Percentiles rank a stretch among this genome's conserved stretches.
phyloP scores from a whole-genome alignment of 495 filamentous ascomycete species.

The Thozetella sp. region DNA sequence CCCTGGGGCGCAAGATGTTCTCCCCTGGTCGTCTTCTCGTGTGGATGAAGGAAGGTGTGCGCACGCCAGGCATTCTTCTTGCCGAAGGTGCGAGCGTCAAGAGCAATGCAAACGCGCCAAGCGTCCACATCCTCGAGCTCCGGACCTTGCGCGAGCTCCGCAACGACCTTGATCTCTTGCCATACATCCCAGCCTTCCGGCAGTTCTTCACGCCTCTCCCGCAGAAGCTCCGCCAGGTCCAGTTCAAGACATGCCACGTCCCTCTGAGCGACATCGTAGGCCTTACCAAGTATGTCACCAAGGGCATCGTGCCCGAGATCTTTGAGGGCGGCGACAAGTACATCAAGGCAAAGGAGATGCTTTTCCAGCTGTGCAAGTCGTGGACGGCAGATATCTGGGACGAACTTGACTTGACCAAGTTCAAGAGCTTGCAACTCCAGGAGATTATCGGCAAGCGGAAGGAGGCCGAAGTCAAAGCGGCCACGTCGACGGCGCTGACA shows the following conservation, averaged over 20 bases:
- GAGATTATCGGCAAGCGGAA: conserved; percentile 71
- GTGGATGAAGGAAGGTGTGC: conserved; percentile 67
- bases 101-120: conserved; percentile 59
- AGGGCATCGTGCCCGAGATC: conserved; percentile 57
- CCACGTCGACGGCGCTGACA: conserved; percentile 57
- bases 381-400: conserved; percentile 80
- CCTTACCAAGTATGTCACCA: conserved; percentile 73
- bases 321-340: conserved; percentile 45
- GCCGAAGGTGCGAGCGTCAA: conserved; percentile 64
- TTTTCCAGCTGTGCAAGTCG: conserved; percentile 61
- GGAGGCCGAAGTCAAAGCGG: conserved; percentile 57
- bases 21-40: conserved; percentile 72
- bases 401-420: conserved; percentile 78
- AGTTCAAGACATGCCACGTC: conserved; percentile 63
- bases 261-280: conserved; percentile 77
- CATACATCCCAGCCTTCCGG: conserved; percentile 71
- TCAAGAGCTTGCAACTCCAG: conserved; percentile 77
- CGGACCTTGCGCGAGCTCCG: conserved; percentile 59
- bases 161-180: conserved; percentile 77
- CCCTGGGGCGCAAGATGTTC: conserved; percentile 81
- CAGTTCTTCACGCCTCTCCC: conserved; percentile 62
- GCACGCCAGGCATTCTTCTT: conserved; percentile 79
- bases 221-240: conserved; percentile 54
- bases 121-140: conserved; percentile 77
- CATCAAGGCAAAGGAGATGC: conserved; percentile 54